Percentiles rank a stretch among this genome's conserved stretches.
Conservation (phyloP, 192 early-diverging fungal genomes). For the Geranomyces michiganensis region DNA sequence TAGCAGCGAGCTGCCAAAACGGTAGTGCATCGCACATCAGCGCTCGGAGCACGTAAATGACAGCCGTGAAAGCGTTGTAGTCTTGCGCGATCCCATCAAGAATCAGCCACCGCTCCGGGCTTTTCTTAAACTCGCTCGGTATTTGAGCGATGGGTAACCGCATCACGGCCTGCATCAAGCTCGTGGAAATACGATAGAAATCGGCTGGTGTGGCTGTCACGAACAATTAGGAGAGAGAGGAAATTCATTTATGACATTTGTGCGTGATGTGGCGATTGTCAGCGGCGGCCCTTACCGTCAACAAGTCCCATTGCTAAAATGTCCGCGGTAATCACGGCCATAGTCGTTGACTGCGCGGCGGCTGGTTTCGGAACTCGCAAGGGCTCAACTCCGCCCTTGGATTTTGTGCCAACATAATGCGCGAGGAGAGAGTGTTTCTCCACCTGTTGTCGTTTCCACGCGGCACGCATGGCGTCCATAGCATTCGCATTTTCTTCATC, state of each 20-base stretch:
- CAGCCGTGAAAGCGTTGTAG: not conserved
- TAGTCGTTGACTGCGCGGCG: too few relatives aligned
- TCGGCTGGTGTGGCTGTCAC: too few relatives aligned
- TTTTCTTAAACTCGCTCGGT: not conserved
- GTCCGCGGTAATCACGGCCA: not conserved
- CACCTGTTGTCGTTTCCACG: too few relatives aligned
- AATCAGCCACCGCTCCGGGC: constrained; percentile 1
- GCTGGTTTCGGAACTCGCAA: too few relatives aligned
- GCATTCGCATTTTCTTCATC: too few relatives aligned
- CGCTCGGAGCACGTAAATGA: not conserved
- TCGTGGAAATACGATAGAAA: not conserved
- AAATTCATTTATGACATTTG: too few relatives aligned
- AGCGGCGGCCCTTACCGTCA: not conserved
- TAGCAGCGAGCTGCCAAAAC: constrained; percentile 2
- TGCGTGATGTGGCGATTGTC: too few relatives aligned
- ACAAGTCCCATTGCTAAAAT: not conserved
- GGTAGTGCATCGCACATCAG: not conserved
- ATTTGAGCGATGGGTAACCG: not conserved
- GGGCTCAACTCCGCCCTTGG: too few relatives aligned
- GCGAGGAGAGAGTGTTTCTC: too few relatives aligned
- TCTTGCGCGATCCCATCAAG: constrained; percentile 5
- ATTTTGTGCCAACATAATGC: too few relatives aligned
- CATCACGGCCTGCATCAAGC: not conserved
- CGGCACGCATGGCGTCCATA: too few relatives aligned
- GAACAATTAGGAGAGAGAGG: too few relatives aligned